Percentiles rank a stretch among this genome's conserved stretches.
phyloP scores from a whole-genome alignment of 495 filamentous ascomycete genomes.

The Penicillium lagena region DNA sequence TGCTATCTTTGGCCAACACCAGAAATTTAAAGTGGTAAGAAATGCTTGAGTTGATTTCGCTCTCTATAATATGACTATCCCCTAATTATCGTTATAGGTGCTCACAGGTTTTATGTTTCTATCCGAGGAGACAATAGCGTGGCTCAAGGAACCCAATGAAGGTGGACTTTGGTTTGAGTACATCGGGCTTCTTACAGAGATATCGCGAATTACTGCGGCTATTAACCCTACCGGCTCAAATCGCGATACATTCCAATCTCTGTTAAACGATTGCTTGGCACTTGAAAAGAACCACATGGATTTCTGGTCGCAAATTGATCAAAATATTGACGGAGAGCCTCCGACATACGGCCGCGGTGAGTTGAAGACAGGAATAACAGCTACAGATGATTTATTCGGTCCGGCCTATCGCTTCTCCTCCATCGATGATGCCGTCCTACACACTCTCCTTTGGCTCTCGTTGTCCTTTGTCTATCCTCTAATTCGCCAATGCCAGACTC shows the following conservation, averaged over 20 bases:
- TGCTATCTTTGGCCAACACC: background rate
- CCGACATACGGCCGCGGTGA: background rate
- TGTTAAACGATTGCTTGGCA: conserved; percentile 1
- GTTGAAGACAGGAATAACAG: background rate
- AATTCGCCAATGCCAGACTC: background rate
- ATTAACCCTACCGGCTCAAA: background rate
- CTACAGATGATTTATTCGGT: conserved; percentile 1
- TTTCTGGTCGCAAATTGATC: background rate
- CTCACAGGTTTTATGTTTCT: conserved; percentile 1
- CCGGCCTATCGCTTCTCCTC: background rate
- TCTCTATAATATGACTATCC: background rate
- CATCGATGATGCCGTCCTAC: background rate
- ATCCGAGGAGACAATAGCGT: background rate
- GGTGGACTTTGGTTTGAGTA: background rate
- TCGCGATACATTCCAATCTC: background rate
- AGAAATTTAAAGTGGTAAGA: conserved; percentile 1
- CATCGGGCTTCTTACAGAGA: background rate
- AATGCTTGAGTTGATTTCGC: background rate
- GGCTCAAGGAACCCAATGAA: conserved; percentile 2
- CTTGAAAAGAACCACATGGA: background rate
- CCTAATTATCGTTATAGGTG: background rate
- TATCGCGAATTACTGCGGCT: conserved; percentile 1
- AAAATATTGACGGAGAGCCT: background rate
- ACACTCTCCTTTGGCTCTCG: background rate
- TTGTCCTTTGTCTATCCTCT: background rate